These are phyloP conservation scores for Apiospora hydei DNA, from an alignment of 2,329 filamentous ascomycete genomes.

Conservation along the genomic window DNA sequence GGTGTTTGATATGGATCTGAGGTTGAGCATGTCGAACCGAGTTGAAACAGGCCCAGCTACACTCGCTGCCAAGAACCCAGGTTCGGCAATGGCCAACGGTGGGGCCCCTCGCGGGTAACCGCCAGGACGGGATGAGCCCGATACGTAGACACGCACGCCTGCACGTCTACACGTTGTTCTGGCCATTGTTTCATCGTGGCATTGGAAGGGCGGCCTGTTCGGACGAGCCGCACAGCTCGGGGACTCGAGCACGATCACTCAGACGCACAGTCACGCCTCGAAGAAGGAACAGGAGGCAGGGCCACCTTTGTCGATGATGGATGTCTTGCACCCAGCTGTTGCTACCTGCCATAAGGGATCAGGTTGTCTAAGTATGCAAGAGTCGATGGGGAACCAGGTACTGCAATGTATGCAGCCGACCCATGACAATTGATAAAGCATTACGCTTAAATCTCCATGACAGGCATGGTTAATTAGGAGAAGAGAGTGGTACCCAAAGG, in stretches of 20 bases:
- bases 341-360: background rate
- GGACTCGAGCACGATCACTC: background rate
- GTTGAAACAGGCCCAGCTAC: conserved; percentile 1
- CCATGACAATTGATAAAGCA: background rate
- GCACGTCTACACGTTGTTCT: background rate
- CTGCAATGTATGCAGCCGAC: background rate
- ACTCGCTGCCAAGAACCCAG: background rate
- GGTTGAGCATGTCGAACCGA: conserved; percentile 13
- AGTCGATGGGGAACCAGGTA: background rate
- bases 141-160: background rate
- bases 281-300: background rate
- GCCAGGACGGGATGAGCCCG: background rate
- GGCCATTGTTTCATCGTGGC: conserved; percentile 16
- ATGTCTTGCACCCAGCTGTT: too few relatives aligned
- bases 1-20: conserved; percentile 9
- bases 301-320: background rate
- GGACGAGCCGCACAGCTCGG: background rate
- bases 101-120: background rate
- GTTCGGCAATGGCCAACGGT: background rate
- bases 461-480: background rate
- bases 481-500: background rate
- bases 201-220: background rate
- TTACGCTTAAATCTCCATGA: background rate
- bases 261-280: background rate
- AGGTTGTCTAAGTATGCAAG: background rate